A percentile compares a stretch with the other conserved stretches of the same genome.
These are phyloP conservation scores for Lactarius akahatsu DNA, from an alignment of 768 basidiomycete species.

Conservation along the genomic window DNA sequence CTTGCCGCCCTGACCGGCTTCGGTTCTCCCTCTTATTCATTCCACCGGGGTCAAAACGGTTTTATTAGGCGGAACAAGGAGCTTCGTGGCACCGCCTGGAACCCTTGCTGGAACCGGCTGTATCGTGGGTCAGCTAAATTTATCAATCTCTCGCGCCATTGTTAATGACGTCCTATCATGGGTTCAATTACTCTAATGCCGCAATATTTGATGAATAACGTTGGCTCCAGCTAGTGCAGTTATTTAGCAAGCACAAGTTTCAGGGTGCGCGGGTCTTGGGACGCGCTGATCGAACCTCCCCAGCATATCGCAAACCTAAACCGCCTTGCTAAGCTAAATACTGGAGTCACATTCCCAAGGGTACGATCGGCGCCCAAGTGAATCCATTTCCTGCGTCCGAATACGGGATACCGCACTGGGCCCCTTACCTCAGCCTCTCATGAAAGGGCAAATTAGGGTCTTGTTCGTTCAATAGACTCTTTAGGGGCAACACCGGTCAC, in stretches of 20 bases:
- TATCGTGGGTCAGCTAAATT: neutral
- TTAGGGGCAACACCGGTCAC: neutral
- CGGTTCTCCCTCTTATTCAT: neutral
- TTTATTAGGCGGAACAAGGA: neutral
- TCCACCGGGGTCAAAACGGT: neutral
- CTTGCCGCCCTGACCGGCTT: neutral
- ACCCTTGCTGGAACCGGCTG: too few species aligned
- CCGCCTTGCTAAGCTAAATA: conserved; percentile 19
- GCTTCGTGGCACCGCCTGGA: conserved; percentile 9
- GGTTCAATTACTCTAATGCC: conserved; percentile 14
- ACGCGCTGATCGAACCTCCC: conserved; percentile 10
- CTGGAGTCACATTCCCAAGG: conserved; percentile 25
- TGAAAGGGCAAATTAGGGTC: neutral
- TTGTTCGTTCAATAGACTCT: neutral
- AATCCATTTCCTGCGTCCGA: conserved; percentile 14
- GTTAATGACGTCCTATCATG: conserved; percentile 16
- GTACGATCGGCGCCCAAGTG: conserved; percentile 22
- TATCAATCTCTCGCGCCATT: neutral
- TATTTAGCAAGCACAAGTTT: conserved; percentile 11
- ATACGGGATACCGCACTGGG: conserved; percentile 14
- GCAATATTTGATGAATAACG: conserved; percentile 6
- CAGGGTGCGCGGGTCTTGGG: conserved; percentile 8
- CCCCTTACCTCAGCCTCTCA: conserved; percentile 18
- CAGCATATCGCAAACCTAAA: conserved; percentile 16
- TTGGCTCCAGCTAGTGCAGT: neutral